Base-by-base conservation (phyloP, 2,329 filamentous ascomycete species). In the Coniochaeta sp. region DNA sequence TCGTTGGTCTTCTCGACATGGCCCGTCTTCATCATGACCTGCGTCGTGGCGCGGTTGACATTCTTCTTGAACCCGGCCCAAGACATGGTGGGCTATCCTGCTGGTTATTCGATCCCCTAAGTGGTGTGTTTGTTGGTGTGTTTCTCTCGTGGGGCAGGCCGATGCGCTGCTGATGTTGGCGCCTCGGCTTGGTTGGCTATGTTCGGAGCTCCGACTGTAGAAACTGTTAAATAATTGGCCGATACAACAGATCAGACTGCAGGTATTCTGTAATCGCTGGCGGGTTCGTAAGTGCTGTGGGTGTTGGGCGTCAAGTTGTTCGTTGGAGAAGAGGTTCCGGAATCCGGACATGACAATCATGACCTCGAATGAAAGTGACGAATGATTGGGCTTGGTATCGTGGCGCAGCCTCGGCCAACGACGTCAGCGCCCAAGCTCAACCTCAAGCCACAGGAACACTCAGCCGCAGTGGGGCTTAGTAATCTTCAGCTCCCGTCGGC, bases 21-120 rank as follows among this genome's bases (percentile, higher is more conserved):
- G 88, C 86, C 89, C 53, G 91, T 95, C 81, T 99, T 99, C 92
- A 99, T 97, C 90, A 99, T 96, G 57, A 97, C 92, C 85, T 96
- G 91, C 74, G 95, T 99, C 72, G 92, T 96, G 64, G 92, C 92
- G 76, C 94, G 90, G 78, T 94, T 92, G 77, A 97, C 91, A 84
- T 95, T 95, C 72, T 95, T 96, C 77, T 94, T 91, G 76, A 91
- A 92, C 58, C 86, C 72, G 60, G 72, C 72, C 72, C 72, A 75
- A 56, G 72, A 75, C 72, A 75, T 75, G 60, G 58, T 70, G 63
- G 61, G 56, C 52, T 49, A n/a, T n/a, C n/a, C 35, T 7, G 31
- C 31, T 35, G 38, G 18, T 42, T 42, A n/a, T 18, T 42, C 38
- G 4, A 26, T 14, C 12, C 38, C 7, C 6, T 6, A 30, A 12